Evolutionary conservation across 1,284 basidiomycete genomes (phyloP), one percentile per base, ranked within the genome.

Genomic region (Fistulina hepatica): DNA sequence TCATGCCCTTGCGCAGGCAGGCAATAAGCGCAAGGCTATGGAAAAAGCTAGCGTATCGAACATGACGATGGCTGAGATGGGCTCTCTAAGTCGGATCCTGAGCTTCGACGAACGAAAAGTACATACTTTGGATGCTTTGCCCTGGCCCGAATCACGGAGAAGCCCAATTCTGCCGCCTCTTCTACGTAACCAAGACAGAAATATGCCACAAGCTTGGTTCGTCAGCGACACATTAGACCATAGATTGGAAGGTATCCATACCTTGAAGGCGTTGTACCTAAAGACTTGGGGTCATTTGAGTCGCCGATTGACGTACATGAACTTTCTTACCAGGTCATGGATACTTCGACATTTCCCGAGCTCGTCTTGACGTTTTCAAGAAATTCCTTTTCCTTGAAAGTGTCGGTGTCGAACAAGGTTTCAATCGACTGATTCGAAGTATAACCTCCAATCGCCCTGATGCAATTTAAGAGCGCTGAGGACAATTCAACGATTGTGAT

Each of bases 241-340:
- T n/a, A n/a, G n/a, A n/a, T n/a, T n/a, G n/a, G n/a, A n/a, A n/a
- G n/a, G n/a, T n/a, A 21, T 0, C 16, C 36, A 6, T 50, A 73
- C 72, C 63, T 77, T 79, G 62, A 73, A 76, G 13, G 74, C 63
- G 46, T 77, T 69, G 48, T 77, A 80, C 73, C 74, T 76, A 27
- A 19, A 10, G 40, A 24, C 19, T n/a, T 15, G 30, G 21, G 17
- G n/a, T 34, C 28, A 36, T 42, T 17, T 28, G 13, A 41, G 23
- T 5, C 21, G 20, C n/a, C 21, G 30, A 12, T 40, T 36, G 9
- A 2, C 7, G 16, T 11, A 25, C n/a, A 38, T 34, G 25, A 6
- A 8, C 26, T 5, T 5, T 53, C 63, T 35, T 47, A 76, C 78
- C 77, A 81, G 39, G 72, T 76, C 49, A 78, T 55, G 2, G 67